Conservation (phyloP, 2,329 filamentous ascomycete genomes). For the Penicillium brevicompactum region DNA sequence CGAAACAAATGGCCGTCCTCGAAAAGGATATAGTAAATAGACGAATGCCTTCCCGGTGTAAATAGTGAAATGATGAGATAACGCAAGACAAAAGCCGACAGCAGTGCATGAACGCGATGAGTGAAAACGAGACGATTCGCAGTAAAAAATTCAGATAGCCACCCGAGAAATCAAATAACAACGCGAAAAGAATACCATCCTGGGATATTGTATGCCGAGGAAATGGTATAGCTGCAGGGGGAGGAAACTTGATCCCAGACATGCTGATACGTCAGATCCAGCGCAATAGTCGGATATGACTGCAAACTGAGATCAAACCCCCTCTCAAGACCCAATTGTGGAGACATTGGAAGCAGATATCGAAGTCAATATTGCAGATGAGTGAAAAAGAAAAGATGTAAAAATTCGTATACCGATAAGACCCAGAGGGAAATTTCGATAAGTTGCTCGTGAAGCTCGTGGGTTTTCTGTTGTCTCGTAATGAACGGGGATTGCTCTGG, state of each 20-base stretch:
- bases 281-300: background rate
- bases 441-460: slow-evolving; percentile 37
- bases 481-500: slow-evolving; percentile 11
- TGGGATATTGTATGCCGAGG: slow-evolving; percentile 2
- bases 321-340: background rate
- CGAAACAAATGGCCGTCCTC: slow-evolving; percentile 10
- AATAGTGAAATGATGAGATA: slow-evolving; percentile 10
- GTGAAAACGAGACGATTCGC: slow-evolving; percentile 5
- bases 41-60: slow-evolving; percentile 23
- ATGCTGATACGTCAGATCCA: background rate
- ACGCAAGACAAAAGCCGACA: slow-evolving; percentile 2
- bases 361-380: slow-evolving; percentile 15
- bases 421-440: slow-evolving; percentile 17
- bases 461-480: slow-evolving; percentile 33
- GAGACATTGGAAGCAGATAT: slow-evolving; percentile 11
- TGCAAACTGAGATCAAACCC: background rate
- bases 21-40: slow-evolving; percentile 13
- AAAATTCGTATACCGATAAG: slow-evolving; percentile 22
- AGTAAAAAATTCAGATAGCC: slow-evolving; percentile 26
- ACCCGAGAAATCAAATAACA: slow-evolving; percentile 24
- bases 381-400: slow-evolving; percentile 6
- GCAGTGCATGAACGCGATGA: slow-evolving; percentile 8
- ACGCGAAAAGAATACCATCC: slow-evolving; percentile 5
- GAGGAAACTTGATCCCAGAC: background rate
- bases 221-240: background rate